Conservation (phyloP, 2,329 filamentous ascomycete species). For the Colletotrichum godetiae region DNA sequence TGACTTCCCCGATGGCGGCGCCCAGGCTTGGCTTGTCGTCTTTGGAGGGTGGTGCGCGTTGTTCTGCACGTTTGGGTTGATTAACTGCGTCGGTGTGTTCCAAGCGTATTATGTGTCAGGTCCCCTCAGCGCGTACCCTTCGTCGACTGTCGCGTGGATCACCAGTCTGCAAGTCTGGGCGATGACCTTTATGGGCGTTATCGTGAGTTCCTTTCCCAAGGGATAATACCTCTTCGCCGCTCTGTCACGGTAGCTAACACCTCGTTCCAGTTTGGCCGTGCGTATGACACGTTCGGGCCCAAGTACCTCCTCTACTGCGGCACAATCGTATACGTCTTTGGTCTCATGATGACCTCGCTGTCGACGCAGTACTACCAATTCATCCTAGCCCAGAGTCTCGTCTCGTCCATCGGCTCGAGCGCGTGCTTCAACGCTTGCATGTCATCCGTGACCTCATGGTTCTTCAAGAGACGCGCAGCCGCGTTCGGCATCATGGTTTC, state of each 20-base stretch:
- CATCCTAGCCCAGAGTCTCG: conserved; percentile 55
- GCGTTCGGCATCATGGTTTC: conserved; percentile 65
- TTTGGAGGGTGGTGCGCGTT: conserved; percentile 56
- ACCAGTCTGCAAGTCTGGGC: conserved; percentile 63
- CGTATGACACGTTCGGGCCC: conserved; percentile 75
- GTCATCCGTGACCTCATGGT: conserved; percentile 62
- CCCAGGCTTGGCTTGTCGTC: conserved; percentile 68
- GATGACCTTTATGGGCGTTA: conserved; percentile 60
- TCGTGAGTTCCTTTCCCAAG: conserved; percentile 45
- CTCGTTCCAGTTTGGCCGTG: conserved; percentile 58
- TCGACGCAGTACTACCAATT: conserved; percentile 56
- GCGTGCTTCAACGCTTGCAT: conserved; percentile 56
- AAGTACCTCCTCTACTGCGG: conserved; percentile 65
- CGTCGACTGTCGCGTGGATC: conserved; percentile 70
- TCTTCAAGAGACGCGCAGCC: conserved; percentile 60
- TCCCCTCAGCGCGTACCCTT: conserved; percentile 58
- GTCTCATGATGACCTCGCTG: conserved; percentile 73
- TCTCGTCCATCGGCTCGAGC: conserved; percentile 54
- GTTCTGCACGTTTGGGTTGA: conserved; percentile 57
- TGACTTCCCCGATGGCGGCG: conserved; percentile 71
- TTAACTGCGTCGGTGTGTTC: conserved; percentile 65
- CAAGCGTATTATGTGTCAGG: conserved; percentile 67
- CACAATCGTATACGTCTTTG: conserved; percentile 68
- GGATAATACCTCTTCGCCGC: neutral
- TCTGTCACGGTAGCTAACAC: conserved; percentile 1